Evolutionary conservation across 2,329 filamentous ascomycete species (phyloP).

Genomic region (Fusarium abutilonis): DNA sequence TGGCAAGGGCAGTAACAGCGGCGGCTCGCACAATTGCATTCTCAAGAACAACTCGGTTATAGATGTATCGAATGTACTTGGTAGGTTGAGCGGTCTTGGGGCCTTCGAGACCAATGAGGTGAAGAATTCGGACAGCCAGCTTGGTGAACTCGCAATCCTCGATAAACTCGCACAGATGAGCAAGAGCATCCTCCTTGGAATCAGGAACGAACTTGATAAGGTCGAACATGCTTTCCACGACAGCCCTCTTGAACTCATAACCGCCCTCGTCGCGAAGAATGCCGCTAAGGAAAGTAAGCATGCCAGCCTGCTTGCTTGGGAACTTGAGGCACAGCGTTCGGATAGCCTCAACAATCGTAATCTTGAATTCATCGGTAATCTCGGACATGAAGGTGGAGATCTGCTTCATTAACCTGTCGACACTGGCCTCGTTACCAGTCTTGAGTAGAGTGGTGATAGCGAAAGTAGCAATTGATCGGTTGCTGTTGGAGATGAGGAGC

Average conservation of each 20-base stretch:
- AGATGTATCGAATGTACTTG: conserved; percentile 99
- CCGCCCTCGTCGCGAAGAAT: conserved; percentile 96
- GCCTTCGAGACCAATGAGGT: conserved; percentile 92
- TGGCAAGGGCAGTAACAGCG: conserved; percentile 93
- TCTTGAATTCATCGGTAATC: conserved; percentile 99
- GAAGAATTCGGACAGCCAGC: conserved; percentile 91
- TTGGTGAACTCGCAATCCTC: conserved; percentile 99
- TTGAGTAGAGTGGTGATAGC: conserved; percentile 98
- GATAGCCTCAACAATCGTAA: conserved; percentile 99
- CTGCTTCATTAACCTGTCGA: conserved; percentile 98
- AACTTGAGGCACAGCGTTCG: conserved; percentile 97
- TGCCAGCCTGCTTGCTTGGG: conserved; percentile 95
- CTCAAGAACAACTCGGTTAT: conserved; percentile 96
- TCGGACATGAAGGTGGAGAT: conserved; percentile 98
- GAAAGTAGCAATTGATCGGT: conserved; percentile 97
- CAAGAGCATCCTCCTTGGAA: conserved; percentile 80
- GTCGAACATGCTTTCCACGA: conserved; percentile 99
- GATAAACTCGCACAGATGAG: conserved; percentile 98
- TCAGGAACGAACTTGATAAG: conserved; percentile 99
- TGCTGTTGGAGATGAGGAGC: conserved; percentile 93
- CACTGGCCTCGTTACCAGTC: conserved; percentile 96
- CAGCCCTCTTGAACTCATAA: conserved; percentile 97
- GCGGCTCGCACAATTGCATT: conserved; percentile 96
- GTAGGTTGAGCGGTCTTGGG: conserved; percentile 95
- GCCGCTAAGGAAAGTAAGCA: conserved; percentile 97